Evolutionary conservation across 805 yeast species (phyloP), one percentile per base, ranked within the genome.

Genomic region (Komagataella populi): DNA sequence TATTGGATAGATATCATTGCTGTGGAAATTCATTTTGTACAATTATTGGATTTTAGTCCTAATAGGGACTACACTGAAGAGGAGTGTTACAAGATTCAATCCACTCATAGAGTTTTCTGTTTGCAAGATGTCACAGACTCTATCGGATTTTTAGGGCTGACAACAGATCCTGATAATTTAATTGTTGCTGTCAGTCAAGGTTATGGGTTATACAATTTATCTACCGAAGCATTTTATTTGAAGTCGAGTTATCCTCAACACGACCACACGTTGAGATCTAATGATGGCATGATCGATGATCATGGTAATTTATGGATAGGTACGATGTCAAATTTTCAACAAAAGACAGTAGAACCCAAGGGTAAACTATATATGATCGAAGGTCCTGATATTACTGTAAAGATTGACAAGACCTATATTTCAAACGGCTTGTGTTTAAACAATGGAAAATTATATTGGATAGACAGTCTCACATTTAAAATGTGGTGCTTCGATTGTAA

Each of bases 271-370:
- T 63, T 76, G 62, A 71, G 89, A 59, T 83, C 93, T 46, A 89
- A 89, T 60, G 97, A 89, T 62, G 96, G 96, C 0, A 76, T 78
- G 48, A 76, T 88, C 45, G 89, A 87, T 54, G 83, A 86, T 3
- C 69, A 77, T 59, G 96, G 96, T 1, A 74, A 82, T 55, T 74
- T 88, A 49, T 83, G 86, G 77, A 78, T 86, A 49, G 96, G 96
- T 1, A 72, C 90, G 18, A 89, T 89, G 95, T 72, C 72, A 50
- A 57, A 59, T 43, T 48, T 52, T 24, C 55, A n/a, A 46, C 50
- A 23, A 65, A 63, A 14, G 59, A 57, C 20, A 6, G 60, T 63
- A 14, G 51, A 62, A n/a, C 66, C 69, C 1, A 77, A 76, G 51
- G 96, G 96, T 1, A 71, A 70, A 48, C 59, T 82, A 48, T 71